A percentile compares a stretch with the other conserved stretches of the same genome.
These are phyloP conservation scores for Acanthamoeba healyi DNA, from an alignment of 208 protist genomes.

Conservation along the genomic window DNA sequence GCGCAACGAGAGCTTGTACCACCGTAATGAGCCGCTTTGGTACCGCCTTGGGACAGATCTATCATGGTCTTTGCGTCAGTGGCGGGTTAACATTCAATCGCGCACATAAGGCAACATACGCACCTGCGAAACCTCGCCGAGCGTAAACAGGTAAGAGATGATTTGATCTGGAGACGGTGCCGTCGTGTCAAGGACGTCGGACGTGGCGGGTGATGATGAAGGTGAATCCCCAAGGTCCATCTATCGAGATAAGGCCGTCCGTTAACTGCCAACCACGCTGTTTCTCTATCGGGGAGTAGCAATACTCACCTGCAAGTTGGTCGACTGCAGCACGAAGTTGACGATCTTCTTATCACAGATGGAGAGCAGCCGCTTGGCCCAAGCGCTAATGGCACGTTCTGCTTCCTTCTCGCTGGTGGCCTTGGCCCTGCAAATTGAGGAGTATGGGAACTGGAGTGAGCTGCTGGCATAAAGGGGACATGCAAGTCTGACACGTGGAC, in stretches of 20 bases:
- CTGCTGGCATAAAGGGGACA: no score
- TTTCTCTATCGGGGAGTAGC: no score
- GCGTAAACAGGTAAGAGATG: slow-evolving; percentile 54
- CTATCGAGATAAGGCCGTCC: neutral
- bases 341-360: slow-evolving; percentile 68
- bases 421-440: slow-evolving; percentile 44
- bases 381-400: neutral
- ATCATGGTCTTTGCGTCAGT: no score
- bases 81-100: no score
- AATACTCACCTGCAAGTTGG: slow-evolving; percentile 26
- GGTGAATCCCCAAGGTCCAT: slow-evolving; percentile 44
- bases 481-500: no score
- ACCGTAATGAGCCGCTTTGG: slow-evolving; percentile 71
- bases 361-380: slow-evolving; percentile 44
- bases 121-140: slow-evolving; percentile 64
- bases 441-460: no score
- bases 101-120: neutral
- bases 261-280: no score
- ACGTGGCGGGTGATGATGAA: slow-evolving; percentile 19
- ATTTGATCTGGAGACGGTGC: slow-evolving; percentile 10
- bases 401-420: slow-evolving; percentile 46
- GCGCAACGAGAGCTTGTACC: slow-evolving; percentile 58
- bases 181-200: neutral
- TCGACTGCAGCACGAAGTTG: slow-evolving; percentile 54
- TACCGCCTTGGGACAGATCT: slow-evolving; percentile 65